Evolutionary conservation across 2,329 filamentous ascomycete genomes (phyloP), one percentile per base, ranked within the genome.

Genomic region (Colletotrichum tamarilloi): DNA sequence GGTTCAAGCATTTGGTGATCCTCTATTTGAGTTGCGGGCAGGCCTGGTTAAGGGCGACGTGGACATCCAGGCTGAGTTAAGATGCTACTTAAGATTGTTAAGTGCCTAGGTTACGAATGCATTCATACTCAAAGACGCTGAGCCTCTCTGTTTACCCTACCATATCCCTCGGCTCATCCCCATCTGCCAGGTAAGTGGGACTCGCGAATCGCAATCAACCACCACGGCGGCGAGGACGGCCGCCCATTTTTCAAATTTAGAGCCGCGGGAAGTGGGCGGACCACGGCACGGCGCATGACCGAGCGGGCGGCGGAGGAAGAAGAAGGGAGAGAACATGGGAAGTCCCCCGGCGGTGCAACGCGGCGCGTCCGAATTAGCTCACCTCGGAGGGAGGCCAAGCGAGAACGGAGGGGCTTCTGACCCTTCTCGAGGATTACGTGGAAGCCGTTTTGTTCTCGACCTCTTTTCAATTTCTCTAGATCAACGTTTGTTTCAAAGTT

Each of bases 231-330:
- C 53, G 46, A 63, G 38, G 52, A 62, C 38, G 56, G 9, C 32
- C 16, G 38, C 38, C 14, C 38, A 42, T 11, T 42, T 22, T 46
- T 65, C 28, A 14, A 56, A 66, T 26, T 57, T 42, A 26, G 22
- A 9, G 35, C 67, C 67, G 42, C 42, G 71, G 71, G 26, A 73
- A 57, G 71, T 70, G 67, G 71, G 60, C 67, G 67, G 16, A 49
- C 32, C 32, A 56, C 56, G 55, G 19, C 62, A 30, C 70, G 69
- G 58, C 65, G 62, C 62, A 60, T 71, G 62, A 67, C 62, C 62
- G 62, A 71, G 62, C 42, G 57, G 42, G 58, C 53, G 22, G 66
- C 59, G 55, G 46, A 42, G 16, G 32, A 52, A 19, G n/a, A 49
- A 11, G 26, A 42, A 42, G 35, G 62, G 24, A 19, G 5, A 38